These are phyloP conservation scores for Hevea brasiliensis DNA, from an alignment of 345 rosid species.

Conservation along the genomic window DNA sequence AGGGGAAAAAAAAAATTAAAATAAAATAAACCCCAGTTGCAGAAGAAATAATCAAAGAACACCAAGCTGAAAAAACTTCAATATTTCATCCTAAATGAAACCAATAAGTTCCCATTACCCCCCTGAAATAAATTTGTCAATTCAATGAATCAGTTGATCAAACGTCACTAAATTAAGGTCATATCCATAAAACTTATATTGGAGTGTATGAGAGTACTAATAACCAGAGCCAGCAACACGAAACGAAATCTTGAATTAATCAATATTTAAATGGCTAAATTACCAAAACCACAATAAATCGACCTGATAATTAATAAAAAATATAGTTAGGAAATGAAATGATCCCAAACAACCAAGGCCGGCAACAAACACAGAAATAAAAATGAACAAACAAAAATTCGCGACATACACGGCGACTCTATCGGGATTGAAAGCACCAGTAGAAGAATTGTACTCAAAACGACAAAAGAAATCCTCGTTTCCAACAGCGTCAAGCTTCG, in stretches of 20 bases:
- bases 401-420: constrained; percentile 85
- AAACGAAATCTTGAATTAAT: neutral
- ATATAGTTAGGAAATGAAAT: neutral
- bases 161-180: neutral
- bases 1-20: neutral
- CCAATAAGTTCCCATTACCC: neutral
- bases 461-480: constrained; percentile 98
- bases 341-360: neutral
- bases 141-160: neutral
- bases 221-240: neutral
- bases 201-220: neutral
- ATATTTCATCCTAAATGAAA: neutral
- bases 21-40: neutral
- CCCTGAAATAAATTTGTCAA: neutral
- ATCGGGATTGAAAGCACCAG: constrained; percentile 90
- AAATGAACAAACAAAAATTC: neutral
- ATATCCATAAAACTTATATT: neutral
- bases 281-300: neutral
- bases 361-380: neutral
- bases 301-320: neutral
- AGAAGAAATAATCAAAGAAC: neutral
- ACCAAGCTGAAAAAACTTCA: neutral
- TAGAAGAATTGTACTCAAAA: constrained; percentile 84
- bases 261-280: neutral
- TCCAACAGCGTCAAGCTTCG: constrained; percentile 87